Base-by-base conservation (phyloP, 2,329 filamentous ascomycete genomes). In the Penicillium sp. region DNA sequence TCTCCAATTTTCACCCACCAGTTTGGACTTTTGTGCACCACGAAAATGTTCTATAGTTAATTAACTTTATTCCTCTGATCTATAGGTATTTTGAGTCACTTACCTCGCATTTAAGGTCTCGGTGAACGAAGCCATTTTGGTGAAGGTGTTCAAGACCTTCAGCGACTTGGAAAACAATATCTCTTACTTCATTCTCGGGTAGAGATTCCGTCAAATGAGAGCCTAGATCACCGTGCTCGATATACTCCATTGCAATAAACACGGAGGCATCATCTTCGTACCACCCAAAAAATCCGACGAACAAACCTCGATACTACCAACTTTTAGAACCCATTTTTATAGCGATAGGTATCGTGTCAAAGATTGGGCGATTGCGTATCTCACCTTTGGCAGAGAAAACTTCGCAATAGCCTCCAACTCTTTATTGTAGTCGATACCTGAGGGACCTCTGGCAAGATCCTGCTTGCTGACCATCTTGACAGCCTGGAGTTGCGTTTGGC, bases 281-380 rank as follows among this genome's bases (percentile, higher is more conserved):
- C 53, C 53, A 56, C 7, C 53, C 53, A n/a, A 53, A 49, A 17
- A 41, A 55, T n/a, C 41, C 45, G 10, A 55, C 53, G 36, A 56
- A 56, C 7, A 40, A 41, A 32, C 49, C n/a, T 12, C 49, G 40
- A 41, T 55, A 55, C 49, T 55, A 37, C 9, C 9, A 26, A 23
- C 21, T 2, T 42, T 20, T n/a, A n/a, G n/a, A n/a, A n/a, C n/a
- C n/a, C n/a, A n/a, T n/a, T n/a, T n/a, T n/a, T n/a, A n/a, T n/a
- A n/a, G n/a, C n/a, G n/a, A 2, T 6, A 40, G 12, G 37, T 27
- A 10, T 26, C 9, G 7, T 17, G 4, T 27, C 12, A 24, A 29
- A 17, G 21, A n/a, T 15, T 23, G 5, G 20, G 13, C 6, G 20
- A 54, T 7, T 12, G 4, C 27, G 13, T 9, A 32, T 17, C 52